These are phyloP conservation scores for Hypoxylon fuscum DNA, from an alignment of 495 filamentous ascomycete genomes.

Conservation along the genomic window DNA sequence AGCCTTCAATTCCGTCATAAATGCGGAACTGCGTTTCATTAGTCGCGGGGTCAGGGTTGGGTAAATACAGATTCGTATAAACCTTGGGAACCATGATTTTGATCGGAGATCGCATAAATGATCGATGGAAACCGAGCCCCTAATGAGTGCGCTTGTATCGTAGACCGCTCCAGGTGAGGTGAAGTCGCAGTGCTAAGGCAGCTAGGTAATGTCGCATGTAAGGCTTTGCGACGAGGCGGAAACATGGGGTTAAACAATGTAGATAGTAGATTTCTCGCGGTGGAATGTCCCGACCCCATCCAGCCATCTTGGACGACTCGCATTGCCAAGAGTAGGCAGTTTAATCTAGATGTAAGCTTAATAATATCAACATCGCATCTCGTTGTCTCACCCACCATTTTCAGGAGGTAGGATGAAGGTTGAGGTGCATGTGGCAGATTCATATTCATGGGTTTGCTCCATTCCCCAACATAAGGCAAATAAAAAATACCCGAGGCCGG, in stretches of 20 bases:
- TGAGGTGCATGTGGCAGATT: background rate
- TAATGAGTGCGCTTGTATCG: background rate
- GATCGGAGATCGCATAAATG: slow-evolving; percentile 22
- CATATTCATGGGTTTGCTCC: slow-evolving; percentile 15
- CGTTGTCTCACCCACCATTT: slow-evolving; percentile 5
- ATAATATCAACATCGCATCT: slow-evolving; percentile 8
- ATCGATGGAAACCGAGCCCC: slow-evolving; percentile 4
- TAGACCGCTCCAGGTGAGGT: background rate
- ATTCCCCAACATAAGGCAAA: slow-evolving; percentile 16
- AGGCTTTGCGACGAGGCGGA: slow-evolving; percentile 29
- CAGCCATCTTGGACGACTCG: background rate
- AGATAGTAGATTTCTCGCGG: slow-evolving; percentile 25
- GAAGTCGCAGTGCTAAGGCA: slow-evolving; percentile 4
- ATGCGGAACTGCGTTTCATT: slow-evolving; percentile 30
- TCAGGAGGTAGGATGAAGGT: background rate
- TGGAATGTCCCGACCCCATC: slow-evolving; percentile 13
- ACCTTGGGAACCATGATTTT: slow-evolving; percentile 21
- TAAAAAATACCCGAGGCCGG: slow-evolving; percentile 34
- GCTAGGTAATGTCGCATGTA: slow-evolving; percentile 33
- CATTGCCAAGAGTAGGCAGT: slow-evolving; percentile 15
- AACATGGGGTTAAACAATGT: slow-evolving; percentile 28
- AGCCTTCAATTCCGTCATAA: slow-evolving; percentile 37
- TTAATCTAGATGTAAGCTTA: slow-evolving; percentile 27
- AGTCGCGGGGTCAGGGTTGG: slow-evolving; percentile 31
- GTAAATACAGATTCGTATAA: slow-evolving; percentile 13